Conservation (phyloP, 129 eudicot species). For the Sambucus nigra region DNA sequence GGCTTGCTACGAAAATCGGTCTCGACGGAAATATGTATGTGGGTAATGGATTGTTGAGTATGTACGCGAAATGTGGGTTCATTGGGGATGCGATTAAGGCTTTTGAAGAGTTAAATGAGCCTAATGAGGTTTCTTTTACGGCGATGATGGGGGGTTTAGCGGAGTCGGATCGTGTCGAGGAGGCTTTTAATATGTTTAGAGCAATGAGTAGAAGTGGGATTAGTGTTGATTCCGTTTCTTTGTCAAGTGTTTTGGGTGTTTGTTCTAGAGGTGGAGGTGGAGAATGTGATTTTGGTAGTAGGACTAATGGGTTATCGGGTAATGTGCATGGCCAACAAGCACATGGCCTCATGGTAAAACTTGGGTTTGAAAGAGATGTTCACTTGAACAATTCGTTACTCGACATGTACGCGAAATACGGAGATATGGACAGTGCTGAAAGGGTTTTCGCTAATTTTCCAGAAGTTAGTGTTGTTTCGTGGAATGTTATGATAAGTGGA, state of each 20-base stretch:
- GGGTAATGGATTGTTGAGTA: slow-evolving; percentile 57
- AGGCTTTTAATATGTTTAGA: slow-evolving; percentile 53
- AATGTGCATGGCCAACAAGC: slow-evolving; percentile 37
- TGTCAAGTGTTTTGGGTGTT: slow-evolving; percentile 62
- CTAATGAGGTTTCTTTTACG: slow-evolving; percentile 77
- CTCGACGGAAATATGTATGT: slow-evolving; percentile 57
- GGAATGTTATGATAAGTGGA: slow-evolving; percentile 90
- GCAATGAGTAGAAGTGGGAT: slow-evolving; percentile 45
- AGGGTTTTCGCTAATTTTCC: slow-evolving; percentile 32
- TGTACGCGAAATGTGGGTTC: slow-evolving; percentile 63
- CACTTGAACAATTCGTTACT: slow-evolving; percentile 61
- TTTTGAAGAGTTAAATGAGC: slow-evolving; percentile 51
- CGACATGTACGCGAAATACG: slow-evolving; percentile 72
- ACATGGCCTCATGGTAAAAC: slow-evolving; percentile 49
- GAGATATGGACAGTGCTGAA: slow-evolving; percentile 61
- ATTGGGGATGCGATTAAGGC: slow-evolving; percentile 35
- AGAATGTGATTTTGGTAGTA: slow-evolving; percentile 2
- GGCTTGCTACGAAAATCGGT: slow-evolving; percentile 50
- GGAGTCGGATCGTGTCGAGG: slow-evolving; percentile 43
- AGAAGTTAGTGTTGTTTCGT: slow-evolving; percentile 53
- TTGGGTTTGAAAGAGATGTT: slow-evolving; percentile 53
- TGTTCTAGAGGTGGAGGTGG: slow-evolving; percentile 36
- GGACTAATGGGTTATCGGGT: slow-evolving; percentile 8
- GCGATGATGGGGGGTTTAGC: slow-evolving; percentile 64
- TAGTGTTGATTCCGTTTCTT: slow-evolving; percentile 46